These are phyloP conservation scores for Melampsora abietis-canadensis DNA, from an alignment of 1,284 basidiomycete species.

Conservation along the genomic window DNA sequence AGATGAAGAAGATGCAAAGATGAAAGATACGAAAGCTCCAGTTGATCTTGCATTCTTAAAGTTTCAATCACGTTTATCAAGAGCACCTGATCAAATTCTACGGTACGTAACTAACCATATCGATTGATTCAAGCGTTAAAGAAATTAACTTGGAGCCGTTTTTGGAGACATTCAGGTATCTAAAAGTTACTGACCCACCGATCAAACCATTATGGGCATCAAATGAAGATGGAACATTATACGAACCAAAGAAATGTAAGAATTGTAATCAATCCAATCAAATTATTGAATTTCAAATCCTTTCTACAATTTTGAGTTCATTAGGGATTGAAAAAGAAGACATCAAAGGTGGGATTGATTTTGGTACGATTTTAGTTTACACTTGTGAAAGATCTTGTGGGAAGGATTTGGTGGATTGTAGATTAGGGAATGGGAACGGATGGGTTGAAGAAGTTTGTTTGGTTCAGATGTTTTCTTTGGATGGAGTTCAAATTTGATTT, in stretches of 20 bases:
- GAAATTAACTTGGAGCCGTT: neutral
- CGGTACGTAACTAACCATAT: slow-evolving; percentile 8
- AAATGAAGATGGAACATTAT: neutral
- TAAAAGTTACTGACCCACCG: slow-evolving; percentile 23
- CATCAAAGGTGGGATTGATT: slow-evolving; percentile 15
- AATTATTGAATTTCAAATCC: slow-evolving; percentile 37
- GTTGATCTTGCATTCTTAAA: slow-evolving; percentile 33
- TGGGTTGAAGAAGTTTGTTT: slow-evolving; percentile 25
- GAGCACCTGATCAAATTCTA: slow-evolving; percentile 36
- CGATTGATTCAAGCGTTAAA: neutral
- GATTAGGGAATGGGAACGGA: neutral
- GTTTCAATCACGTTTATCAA: slow-evolving; percentile 31
- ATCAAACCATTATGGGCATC: slow-evolving; percentile 38
- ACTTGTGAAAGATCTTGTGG: slow-evolving; percentile 29
- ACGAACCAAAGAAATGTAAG: neutral
- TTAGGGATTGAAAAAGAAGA: neutral
- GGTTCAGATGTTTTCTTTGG: slow-evolving; percentile 40
- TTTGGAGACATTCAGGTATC: slow-evolving; percentile 13
- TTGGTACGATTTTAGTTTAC: slow-evolving; percentile 37
- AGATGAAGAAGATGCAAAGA: slow-evolving; percentile 19
- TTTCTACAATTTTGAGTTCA: slow-evolving; percentile 22
- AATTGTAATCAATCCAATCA: neutral
- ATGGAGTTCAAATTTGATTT: slow-evolving; percentile 8
- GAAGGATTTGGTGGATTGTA: too few relatives aligned
- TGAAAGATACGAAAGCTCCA: slow-evolving; percentile 23